phyloP scores from a whole-genome alignment of 75 land plant genomes.

The Cunninghamia lanceolata region DNA sequence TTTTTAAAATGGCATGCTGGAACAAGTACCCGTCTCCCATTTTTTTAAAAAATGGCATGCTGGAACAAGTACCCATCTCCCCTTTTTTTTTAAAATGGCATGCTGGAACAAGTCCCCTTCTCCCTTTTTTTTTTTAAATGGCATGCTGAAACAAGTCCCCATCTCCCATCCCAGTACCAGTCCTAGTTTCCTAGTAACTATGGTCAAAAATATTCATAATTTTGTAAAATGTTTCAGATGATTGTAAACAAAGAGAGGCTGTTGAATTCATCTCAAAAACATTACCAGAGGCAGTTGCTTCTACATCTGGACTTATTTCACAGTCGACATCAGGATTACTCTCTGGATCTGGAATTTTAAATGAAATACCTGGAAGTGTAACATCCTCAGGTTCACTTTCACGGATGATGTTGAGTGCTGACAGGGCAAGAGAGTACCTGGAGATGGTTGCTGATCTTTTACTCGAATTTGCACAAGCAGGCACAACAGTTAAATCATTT shows the following conservation, averaged over 20 bases:
- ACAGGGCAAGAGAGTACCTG: constrained; percentile 84
- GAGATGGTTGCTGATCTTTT: constrained; percentile 89
- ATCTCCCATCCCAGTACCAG: no score
- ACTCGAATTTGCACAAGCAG: constrained; percentile 85
- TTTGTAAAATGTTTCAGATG: constrained; percentile 29
- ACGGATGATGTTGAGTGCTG: constrained; percentile 75
- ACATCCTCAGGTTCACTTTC: constrained; percentile 86
- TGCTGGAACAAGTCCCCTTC: no score
- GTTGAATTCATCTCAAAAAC: constrained; percentile 26
- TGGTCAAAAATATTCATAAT: no score
- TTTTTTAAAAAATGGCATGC: no score
- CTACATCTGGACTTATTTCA: constrained; percentile 72
- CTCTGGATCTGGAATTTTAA: constrained; percentile 89
- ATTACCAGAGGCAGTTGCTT: constrained; percentile 35
- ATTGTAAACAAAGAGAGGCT: constrained; percentile 54
- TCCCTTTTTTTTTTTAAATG: no score
- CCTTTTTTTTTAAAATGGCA: no score
- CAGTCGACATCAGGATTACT: constrained; percentile 86
- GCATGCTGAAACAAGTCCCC: no score
- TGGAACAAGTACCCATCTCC: no score
- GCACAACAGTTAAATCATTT: constrained; percentile 68
- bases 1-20: no score
- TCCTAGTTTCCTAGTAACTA: no score
- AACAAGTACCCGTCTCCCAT: no score
- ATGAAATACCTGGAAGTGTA: constrained; percentile 82